phyloP scores from a whole-genome alignment of 257 asterid genomes.

The Penstemon newberryi region DNA sequence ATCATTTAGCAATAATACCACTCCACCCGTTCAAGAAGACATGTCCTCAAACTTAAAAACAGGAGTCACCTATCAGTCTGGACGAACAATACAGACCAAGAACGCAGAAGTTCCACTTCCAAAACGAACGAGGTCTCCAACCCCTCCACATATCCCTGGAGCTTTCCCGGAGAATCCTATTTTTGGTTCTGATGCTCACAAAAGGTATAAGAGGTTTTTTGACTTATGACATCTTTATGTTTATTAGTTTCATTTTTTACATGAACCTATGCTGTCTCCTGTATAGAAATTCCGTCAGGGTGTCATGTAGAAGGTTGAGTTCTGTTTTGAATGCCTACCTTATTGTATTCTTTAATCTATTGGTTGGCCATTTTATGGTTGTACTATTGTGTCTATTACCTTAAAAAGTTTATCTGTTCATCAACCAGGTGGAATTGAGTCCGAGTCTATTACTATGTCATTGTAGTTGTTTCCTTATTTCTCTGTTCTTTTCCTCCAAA shows the following conservation, averaged over 20 bases:
- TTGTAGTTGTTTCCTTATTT: constrained; percentile 40
- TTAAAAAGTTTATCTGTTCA: constrained; percentile 15
- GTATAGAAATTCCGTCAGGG: constrained; percentile 13
- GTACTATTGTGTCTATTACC: constrained; percentile 8
- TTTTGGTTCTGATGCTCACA: constrained; percentile 34
- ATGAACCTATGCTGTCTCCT: neutral
- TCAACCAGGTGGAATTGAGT: constrained; percentile 40
- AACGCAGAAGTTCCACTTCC: constrained; percentile 52
- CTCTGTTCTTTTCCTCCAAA: constrained; percentile 44
- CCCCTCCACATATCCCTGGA: constrained; percentile 37
- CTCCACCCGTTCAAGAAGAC: constrained; percentile 39
- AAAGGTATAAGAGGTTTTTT: constrained; percentile 43
- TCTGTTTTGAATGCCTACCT: constrained; percentile 7
- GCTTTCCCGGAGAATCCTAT: constrained; percentile 39
- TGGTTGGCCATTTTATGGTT: constrained; percentile 22
- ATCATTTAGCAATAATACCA: constrained; percentile 37
- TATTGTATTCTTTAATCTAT: constrained; percentile 12
- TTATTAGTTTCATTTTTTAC: constrained; percentile 6
- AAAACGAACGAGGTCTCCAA: constrained; percentile 79
- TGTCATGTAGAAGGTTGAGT: constrained; percentile 2
- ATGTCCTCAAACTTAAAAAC: constrained; percentile 33
- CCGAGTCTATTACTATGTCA: constrained; percentile 35
- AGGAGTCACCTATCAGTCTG: constrained; percentile 41
- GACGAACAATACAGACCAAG: constrained; percentile 44
- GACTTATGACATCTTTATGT: constrained; percentile 12